phyloP scores from a whole-genome alignment of 768 basidiomycete species.

The Pholiota conissans region DNA sequence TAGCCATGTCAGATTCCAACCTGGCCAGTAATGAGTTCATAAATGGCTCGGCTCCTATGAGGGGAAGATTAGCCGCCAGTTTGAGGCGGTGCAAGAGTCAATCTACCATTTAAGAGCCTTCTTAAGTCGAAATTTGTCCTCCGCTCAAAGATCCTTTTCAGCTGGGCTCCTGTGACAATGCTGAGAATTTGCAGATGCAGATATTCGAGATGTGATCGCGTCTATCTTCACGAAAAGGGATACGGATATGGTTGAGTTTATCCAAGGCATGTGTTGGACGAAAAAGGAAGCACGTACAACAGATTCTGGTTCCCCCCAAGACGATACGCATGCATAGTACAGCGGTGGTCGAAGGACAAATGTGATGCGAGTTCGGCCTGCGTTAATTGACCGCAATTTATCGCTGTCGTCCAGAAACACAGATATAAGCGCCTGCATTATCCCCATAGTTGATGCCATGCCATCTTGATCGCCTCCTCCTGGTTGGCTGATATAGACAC shows the following conservation, averaged over 20 bases:
- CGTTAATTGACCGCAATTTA: constrained; percentile 80
- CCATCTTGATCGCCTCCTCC: constrained; percentile 60
- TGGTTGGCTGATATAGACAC: constrained; percentile 40
- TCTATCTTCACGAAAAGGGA: constrained; percentile 68
- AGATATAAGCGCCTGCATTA: constrained; percentile 94
- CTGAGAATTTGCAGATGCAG: constrained; percentile 92
- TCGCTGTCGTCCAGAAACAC: constrained; percentile 94
- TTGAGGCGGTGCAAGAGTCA: background rate
- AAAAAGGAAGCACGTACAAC: constrained; percentile 59
- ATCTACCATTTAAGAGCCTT: constrained; percentile 66
- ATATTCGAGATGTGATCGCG: constrained; percentile 91
- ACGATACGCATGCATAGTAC: constrained; percentile 89
- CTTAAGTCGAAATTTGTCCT: constrained; percentile 91
- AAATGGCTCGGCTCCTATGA: constrained; percentile 78
- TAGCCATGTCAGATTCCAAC: constrained; percentile 78
- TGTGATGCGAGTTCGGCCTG: constrained; percentile 79
- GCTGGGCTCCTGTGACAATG: constrained; percentile 82
- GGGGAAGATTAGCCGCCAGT: background rate
- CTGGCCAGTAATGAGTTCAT: constrained; percentile 69
- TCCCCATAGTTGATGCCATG: constrained; percentile 79
- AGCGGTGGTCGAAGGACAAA: constrained; percentile 86
- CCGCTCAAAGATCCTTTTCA: constrained; percentile 83
- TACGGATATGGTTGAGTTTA: constrained; percentile 2
- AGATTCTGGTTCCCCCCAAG: constrained; percentile 95
- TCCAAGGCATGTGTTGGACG: constrained; percentile 1